phyloP scores from a whole-genome alignment of 768 basidiomycete genomes.

The Leccinellum rugosiceps region DNA sequence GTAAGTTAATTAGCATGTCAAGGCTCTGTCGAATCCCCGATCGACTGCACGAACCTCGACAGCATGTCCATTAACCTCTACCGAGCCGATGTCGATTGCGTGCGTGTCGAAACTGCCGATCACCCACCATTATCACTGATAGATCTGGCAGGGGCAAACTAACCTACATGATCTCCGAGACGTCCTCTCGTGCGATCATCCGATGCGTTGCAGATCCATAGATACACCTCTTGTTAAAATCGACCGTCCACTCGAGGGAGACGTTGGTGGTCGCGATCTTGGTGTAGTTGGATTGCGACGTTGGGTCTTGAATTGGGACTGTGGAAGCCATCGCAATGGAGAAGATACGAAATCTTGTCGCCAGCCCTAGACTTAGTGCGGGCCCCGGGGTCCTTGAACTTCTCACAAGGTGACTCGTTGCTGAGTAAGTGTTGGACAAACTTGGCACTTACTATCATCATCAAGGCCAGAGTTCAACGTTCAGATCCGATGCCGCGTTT shows the following conservation, averaged over 20 bases:
- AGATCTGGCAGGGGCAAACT: neutral
- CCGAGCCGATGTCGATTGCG: constrained; percentile 51
- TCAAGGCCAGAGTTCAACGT: too few relatives aligned
- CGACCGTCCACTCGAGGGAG: constrained; percentile 53
- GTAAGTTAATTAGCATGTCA: neutral
- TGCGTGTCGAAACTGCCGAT: constrained; percentile 48
- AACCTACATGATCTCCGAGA: constrained; percentile 42
- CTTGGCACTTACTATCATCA: too few relatives aligned
- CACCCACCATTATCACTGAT: neutral
- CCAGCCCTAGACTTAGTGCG: neutral
- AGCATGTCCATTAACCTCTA: constrained; percentile 45
- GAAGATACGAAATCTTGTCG: too few relatives aligned
- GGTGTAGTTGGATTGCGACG: constrained; percentile 58
- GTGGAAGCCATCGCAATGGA: constrained; percentile 11
- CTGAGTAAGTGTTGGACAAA: too few relatives aligned
- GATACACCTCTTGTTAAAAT: constrained; percentile 48
- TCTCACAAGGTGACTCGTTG: neutral
- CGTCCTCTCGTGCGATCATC: constrained; percentile 37
- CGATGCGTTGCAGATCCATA: constrained; percentile 46
- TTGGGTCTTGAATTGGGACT: constrained; percentile 34
- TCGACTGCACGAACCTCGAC: constrained; percentile 40
- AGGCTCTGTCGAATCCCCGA: neutral
- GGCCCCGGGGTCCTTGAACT: neutral
- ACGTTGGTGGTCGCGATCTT: constrained; percentile 47
- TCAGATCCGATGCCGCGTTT: too few relatives aligned